phyloP scores from a whole-genome alignment of 176 grass and related monocot genomes.

The Hordeum marinum region DNA sequence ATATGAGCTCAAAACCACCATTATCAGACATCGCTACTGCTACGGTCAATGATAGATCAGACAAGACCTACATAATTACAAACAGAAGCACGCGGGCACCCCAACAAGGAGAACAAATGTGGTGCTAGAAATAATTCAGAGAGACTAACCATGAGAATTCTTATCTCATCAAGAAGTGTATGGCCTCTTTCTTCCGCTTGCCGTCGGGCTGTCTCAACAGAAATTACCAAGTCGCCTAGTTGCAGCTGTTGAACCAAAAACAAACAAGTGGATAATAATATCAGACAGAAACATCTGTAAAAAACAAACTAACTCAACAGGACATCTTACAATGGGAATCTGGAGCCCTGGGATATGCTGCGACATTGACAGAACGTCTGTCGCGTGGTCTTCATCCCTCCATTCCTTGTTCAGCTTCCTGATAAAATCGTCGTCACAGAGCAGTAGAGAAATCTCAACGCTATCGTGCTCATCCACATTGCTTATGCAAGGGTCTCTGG shows the following conservation, averaged over 20 bases:
- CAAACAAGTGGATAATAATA: neutral
- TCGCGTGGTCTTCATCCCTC: conserved; percentile 60
- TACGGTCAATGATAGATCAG: neutral
- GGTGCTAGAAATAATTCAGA: neutral
- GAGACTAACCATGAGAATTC: conserved; percentile 77
- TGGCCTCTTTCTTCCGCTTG: conserved; percentile 86
- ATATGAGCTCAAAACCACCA: neutral
- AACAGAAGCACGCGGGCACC: neutral
- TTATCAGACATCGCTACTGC: too few relatives aligned
- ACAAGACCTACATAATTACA: neutral
- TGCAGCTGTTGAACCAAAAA: conserved; percentile 56
- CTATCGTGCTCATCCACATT: conserved; percentile 54
- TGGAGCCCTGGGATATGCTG: conserved; percentile 77
- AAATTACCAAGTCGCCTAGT: conserved; percentile 84
- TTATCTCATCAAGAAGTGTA: conserved; percentile 78
- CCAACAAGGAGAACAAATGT: neutral
- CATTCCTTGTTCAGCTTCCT: conserved; percentile 81
- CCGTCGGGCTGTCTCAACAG: conserved; percentile 60
- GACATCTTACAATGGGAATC: conserved; percentile 15
- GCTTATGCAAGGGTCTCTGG: conserved; percentile 60
- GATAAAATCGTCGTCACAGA: conserved; percentile 81
- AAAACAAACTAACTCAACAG: neutral
- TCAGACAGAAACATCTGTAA: neutral
- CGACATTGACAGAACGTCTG: conserved; percentile 89
- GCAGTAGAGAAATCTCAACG: conserved; percentile 62